Evolutionary conservation across 495 filamentous ascomycete genomes (phyloP), one percentile per base, ranked within the genome.

Genomic region (Daldinia bambusicola): DNA sequence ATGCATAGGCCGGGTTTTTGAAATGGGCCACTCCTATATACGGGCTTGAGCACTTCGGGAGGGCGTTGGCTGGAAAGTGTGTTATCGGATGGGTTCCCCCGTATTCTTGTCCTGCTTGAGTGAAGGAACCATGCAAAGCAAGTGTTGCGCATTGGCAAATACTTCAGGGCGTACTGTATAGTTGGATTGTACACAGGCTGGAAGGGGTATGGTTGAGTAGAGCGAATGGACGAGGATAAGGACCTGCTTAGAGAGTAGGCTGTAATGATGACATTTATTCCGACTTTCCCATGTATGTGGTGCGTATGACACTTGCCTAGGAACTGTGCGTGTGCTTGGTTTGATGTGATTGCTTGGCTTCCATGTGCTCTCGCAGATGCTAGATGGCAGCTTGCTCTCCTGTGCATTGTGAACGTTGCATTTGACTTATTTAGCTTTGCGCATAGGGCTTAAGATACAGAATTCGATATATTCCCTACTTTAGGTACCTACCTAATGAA

Each of bases 11-110:
- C 55, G 9, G 40, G 52, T 20, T 65, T 74, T 66, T 61, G 45
- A 69, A 41, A 52, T 37, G 57, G 55, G 45, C 58, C 61, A 12
- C 18, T 51, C 22, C 36, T 55, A 67, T 61, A 69, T 63, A 68
- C 52, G 58, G 66, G 43, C 61, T 66, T 41, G 50, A 62, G 65
- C 58, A 69, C 71, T 61, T 66, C 36, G 37, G 57, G 60, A 3
- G 50, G 74, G 74, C 74, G 74, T 76, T 76, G 62, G 31, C 41
- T 57, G 66, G 73, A 32, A 63, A 55, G 45, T 52, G 53, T 66
- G 64, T 22, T 55, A 55, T 64, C 50, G 56, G 14, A 34, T 16
- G 26, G 26, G 41, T 20, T 37, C 41, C 41, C 10, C 20, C 7
- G 40, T 20, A 34, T 63, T 59, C 36, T 26, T 4, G 40, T 38